These are phyloP conservation scores for Stachybotrys echinatus DNA, from an alignment of 2,329 filamentous ascomycete species.

Conservation along the genomic window DNA sequence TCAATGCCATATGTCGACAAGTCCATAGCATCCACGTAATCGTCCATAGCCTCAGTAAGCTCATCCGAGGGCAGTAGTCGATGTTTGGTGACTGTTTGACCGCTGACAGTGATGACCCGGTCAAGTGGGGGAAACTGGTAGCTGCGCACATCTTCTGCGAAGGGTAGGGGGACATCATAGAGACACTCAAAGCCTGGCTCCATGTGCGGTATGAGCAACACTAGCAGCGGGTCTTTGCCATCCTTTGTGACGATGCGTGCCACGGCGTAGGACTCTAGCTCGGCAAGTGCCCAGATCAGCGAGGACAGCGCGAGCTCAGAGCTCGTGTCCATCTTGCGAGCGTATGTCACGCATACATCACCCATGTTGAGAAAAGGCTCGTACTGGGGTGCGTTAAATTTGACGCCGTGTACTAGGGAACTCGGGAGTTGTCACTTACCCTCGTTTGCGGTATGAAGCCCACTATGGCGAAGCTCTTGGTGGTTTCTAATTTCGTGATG, in stretches of 20 bases:
- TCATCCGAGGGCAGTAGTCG: slow-evolving; percentile 74
- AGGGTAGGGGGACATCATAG: slow-evolving; percentile 85
- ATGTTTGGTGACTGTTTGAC: slow-evolving; percentile 74
- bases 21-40: slow-evolving; percentile 93
- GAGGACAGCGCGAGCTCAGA: slow-evolving; percentile 83
- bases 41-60: slow-evolving; percentile 75
- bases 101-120: slow-evolving; percentile 80
- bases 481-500: slow-evolving; percentile 80
- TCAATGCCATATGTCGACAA: slow-evolving; percentile 66
- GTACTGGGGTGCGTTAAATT: slow-evolving; percentile 46
- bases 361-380: slow-evolving; percentile 83
- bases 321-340: slow-evolving; percentile 73
- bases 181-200: slow-evolving; percentile 78
- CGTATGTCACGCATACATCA: slow-evolving; percentile 70
- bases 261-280: slow-evolving; percentile 80
- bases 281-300: slow-evolving; percentile 79
- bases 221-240: slow-evolving; percentile 67
- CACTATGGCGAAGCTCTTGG: slow-evolving; percentile 70
- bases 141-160: slow-evolving; percentile 84
- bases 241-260: slow-evolving; percentile 83
- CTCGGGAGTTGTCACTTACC: slow-evolving; percentile 34
- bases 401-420: not conserved
- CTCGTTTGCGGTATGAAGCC: slow-evolving; percentile 75
- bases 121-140: slow-evolving; percentile 91
- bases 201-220: slow-evolving; percentile 76